Evolutionary conservation across 495 filamentous ascomycete species (phyloP).

Genomic region (Aspergillus panamensis): DNA sequence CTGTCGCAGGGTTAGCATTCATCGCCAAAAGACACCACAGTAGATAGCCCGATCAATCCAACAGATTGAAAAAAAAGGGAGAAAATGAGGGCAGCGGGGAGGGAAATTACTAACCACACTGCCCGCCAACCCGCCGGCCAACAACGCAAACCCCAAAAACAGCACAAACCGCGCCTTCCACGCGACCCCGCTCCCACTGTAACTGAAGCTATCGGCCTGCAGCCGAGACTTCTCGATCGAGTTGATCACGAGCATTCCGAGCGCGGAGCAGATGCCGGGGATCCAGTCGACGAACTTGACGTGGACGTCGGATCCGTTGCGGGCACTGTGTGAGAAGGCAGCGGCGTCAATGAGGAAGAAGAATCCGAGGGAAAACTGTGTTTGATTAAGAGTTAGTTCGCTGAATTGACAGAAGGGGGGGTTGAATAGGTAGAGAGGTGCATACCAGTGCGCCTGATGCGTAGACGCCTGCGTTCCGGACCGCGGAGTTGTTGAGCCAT

Average conservation of each 20-base stretch:
- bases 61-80: neutral
- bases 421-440: slow-evolving; percentile 11
- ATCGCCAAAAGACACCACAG: neutral
- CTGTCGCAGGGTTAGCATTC: slow-evolving; percentile 24
- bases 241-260: slow-evolving; percentile 99
- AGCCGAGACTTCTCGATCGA: slow-evolving; percentile 90
- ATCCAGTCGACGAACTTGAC: slow-evolving; percentile 98
- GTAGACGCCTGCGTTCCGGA: slow-evolving; percentile 82
- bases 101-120: slow-evolving; percentile 55
- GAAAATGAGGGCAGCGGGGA: neutral
- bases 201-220: slow-evolving; percentile 80
- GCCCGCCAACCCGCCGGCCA: slow-evolving; percentile 93
- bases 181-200: slow-evolving; percentile 80
- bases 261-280: slow-evolving; percentile 85
- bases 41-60: neutral
- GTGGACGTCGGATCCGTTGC: slow-evolving; percentile 79
- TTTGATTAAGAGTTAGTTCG: neutral
- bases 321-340: slow-evolving; percentile 74
- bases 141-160: slow-evolving; percentile 89
- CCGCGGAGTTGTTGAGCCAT: slow-evolving; percentile 85
- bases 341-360: slow-evolving; percentile 93
- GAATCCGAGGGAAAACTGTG: slow-evolving; percentile 92
- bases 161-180: slow-evolving; percentile 96
- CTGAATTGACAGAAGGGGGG: neutral
- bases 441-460: slow-evolving; percentile 79